Conservation (phyloP, 148 eudicot species). For the Euryodendron excelsum region DNA sequence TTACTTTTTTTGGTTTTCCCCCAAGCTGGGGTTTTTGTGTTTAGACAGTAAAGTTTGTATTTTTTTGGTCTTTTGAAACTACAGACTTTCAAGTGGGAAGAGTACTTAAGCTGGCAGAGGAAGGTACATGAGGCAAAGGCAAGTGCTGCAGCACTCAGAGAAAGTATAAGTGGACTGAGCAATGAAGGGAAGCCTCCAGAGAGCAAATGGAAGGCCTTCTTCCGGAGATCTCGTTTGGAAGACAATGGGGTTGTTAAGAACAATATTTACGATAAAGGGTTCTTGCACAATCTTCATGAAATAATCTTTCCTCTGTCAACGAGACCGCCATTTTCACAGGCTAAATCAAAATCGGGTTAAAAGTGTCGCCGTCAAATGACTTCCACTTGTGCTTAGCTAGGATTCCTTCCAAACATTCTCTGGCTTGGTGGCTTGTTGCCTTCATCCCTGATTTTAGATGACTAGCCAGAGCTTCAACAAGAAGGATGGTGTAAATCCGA, state of each 20-base stretch:
- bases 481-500: background rate
- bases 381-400: background rate
- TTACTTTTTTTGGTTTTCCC: background rate
- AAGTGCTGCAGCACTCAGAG: conserved; percentile 66
- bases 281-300: conserved; percentile 56
- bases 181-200: conserved; percentile 46
- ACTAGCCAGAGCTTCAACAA: background rate
- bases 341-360: conserved; percentile 62
- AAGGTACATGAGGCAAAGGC: conserved; percentile 79
- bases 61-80: conserved; percentile 15
- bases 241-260: conserved; percentile 43
- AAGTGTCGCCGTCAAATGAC: background rate
- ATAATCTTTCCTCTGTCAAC: conserved; percentile 67
- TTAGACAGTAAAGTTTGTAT: background rate
- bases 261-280: conserved; percentile 74
- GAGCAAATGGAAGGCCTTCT: conserved; percentile 84
- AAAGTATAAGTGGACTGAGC: conserved; percentile 52
- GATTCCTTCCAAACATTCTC: background rate
- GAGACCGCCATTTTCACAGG: conserved; percentile 49
- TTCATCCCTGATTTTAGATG: background rate
- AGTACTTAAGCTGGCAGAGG: conserved; percentile 60
- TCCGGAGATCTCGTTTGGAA: conserved; percentile 64
- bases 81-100: conserved; percentile 93
- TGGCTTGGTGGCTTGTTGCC: background rate
- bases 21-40: background rate